Conservation (phyloP, 2,329 filamentous ascomycete genomes). For the Myriosclerotinia scirpicola region DNA sequence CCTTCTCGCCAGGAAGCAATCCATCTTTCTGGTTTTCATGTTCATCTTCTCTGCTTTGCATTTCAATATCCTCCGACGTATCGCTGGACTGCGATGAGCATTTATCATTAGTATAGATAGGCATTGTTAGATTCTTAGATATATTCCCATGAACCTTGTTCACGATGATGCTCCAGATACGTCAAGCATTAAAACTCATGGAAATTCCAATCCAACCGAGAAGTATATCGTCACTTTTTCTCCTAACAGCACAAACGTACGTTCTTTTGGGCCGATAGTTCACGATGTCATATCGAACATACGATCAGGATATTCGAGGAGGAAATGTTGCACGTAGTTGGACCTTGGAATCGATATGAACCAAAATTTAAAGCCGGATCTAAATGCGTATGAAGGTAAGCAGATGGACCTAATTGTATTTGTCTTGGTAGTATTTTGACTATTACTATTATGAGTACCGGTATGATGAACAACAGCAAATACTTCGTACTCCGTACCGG, state of each 20-base stretch:
- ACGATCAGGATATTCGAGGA: background rate
- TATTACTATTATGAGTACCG: too few relatives aligned
- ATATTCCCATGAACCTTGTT: constrained; percentile 2
- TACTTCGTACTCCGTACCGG: too few relatives aligned
- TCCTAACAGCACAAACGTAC: background rate
- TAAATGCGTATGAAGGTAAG: background rate
- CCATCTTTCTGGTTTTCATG: constrained; percentile 29
- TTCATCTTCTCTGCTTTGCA: constrained; percentile 34
- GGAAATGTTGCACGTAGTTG: background rate
- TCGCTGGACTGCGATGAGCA: constrained; percentile 24
- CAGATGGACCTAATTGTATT: too few relatives aligned
- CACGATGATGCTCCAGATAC: background rate
- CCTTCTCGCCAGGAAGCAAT: background rate
- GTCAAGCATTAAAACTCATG: background rate
- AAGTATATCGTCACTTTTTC: background rate
- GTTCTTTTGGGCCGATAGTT: background rate
- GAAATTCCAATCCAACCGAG: background rate
- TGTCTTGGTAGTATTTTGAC: too few relatives aligned
- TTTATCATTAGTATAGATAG: constrained; percentile 21
- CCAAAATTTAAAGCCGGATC: background rate
- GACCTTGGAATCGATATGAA: background rate
- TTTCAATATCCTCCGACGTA: constrained; percentile 35
- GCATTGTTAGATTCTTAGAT: constrained; percentile 25
- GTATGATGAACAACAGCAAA: too few relatives aligned
- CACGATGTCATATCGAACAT: background rate